Evolutionary conservation across 169 alveolate species (phyloP).

Genomic region (Pseudocohnilembus persalinus): DNA sequence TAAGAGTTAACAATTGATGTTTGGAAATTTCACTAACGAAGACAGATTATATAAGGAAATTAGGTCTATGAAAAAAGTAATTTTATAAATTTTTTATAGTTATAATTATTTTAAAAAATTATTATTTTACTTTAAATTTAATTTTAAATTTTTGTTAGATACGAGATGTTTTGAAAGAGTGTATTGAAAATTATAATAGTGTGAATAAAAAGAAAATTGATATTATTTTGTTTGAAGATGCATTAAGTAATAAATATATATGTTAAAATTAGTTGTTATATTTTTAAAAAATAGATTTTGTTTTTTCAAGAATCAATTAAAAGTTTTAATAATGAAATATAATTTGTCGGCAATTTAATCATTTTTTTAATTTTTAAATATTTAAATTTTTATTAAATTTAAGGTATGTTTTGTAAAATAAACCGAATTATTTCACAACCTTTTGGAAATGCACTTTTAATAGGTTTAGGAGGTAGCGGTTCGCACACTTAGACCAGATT

Average conservation of each 20-base stretch:
- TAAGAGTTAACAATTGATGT: background rate
- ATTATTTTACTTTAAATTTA: background rate
- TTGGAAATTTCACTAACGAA: conserved; percentile 5
- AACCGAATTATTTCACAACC: conserved; percentile 59
- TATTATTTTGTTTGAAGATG: conserved; percentile 52
- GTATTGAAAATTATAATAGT: conserved; percentile 49
- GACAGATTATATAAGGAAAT: background rate
- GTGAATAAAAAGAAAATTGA: conserved; percentile 35
- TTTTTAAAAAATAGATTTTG: too few species aligned
- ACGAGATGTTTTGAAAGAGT: conserved; percentile 39
- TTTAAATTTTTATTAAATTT: too few species aligned
- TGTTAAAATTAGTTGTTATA: too few species aligned
- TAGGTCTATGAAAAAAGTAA: background rate
- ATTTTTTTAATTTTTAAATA: too few species aligned
- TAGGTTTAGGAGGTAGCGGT: conserved; percentile 75
- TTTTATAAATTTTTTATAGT: background rate
- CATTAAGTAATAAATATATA: conserved; percentile 5
- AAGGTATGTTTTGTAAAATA: conserved; percentile 52
- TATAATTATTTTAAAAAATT: too few species aligned
- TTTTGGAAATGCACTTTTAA: conserved; percentile 59
- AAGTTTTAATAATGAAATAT: too few species aligned
- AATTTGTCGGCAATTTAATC: too few species aligned
- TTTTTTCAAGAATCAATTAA: too few species aligned
- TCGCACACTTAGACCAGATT: conserved; percentile 53
- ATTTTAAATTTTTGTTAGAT: conserved; percentile 52